Base-by-base conservation (phyloP, 768 basidiomycete genomes). In the Piloderma croceum region DNA sequence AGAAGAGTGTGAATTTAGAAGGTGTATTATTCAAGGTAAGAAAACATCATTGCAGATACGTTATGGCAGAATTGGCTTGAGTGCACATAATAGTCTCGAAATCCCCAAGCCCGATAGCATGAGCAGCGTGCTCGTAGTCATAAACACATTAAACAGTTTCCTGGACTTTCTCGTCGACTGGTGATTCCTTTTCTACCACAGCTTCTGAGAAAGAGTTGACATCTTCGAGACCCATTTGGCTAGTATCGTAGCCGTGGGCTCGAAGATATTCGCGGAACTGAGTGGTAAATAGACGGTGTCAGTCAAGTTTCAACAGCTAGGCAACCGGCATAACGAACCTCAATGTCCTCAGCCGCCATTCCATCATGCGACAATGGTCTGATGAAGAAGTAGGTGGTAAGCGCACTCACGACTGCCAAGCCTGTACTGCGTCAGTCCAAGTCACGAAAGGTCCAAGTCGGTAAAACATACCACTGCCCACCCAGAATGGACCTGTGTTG, bases 401-500 rank as follows among this genome's bases (percentile, higher is more conserved):
- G 17, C 3, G 92, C 91, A 44, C 85, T 88, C 37, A 90, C 47
- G 34, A 94, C 48, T 3, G 90, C 90, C 35, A 96, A 73, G 27
- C 74, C 80, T 64, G 52, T 47, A 6, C 6, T 15, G 49, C 42
- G 41, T 38, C 44, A 36, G 38, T 5, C 6, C 33, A 20, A 38
- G 20, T 6, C 5, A 2, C 6, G 11, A 34, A 20, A 13, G 39
- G 23, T 18, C 13, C 21, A 31, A 31, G 23, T 23, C 10, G 4
- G 22, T 10, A 27, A 34, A 9, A 53, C 65, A 17, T 49, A 69
- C 81, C 83, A 49, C 84, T 86, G n/a, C 73, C 89, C 46, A 90
- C 59, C 85, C 83, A 90, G 74, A 90, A 90, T 11, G 88, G 88
- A 15, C 89, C 88, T 0, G 90, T 90, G 55, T 84, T 81, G 36